Percentiles rank a stretch among this genome's conserved stretches.
Conservation (phyloP, 2,329 filamentous ascomycete genomes). For the Dactylonectria macrodidyma region DNA sequence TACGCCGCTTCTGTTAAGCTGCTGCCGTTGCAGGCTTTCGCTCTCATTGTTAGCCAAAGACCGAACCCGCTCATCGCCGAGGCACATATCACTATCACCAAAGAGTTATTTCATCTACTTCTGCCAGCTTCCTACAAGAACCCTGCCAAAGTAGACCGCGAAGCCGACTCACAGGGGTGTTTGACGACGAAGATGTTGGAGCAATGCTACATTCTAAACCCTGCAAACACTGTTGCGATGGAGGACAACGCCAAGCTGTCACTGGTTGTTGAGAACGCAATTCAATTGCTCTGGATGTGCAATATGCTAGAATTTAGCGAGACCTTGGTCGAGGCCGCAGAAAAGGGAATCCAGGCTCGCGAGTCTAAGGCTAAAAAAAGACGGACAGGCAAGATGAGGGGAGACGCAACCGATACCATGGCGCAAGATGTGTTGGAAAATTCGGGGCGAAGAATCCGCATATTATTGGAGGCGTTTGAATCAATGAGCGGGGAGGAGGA, state of each 20-base stretch:
- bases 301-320: slow-evolving; percentile 54
- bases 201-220: slow-evolving; percentile 75
- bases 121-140: slow-evolving; percentile 58
- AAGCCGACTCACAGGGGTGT: slow-evolving; percentile 54
- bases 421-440: slow-evolving; percentile 61
- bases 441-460: slow-evolving; percentile 60
- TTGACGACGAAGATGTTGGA: slow-evolving; percentile 64
- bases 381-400: slow-evolving; percentile 52
- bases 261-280: slow-evolving; percentile 75
- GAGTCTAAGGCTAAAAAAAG: slow-evolving; percentile 62
- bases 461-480: slow-evolving; percentile 56
- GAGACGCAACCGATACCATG: slow-evolving; percentile 55
- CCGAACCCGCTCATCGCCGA: slow-evolving; percentile 54
- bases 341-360: slow-evolving; percentile 64
- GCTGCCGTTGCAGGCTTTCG: slow-evolving; percentile 72
- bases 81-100: slow-evolving; percentile 62
- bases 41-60: slow-evolving; percentile 63
- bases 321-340: slow-evolving; percentile 57
- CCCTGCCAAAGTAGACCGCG: slow-evolving; percentile 57
- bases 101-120: slow-evolving; percentile 62
- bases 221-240: slow-evolving; percentile 72
- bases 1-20: slow-evolving; percentile 70
- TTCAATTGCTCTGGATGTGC: slow-evolving; percentile 66
- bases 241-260: slow-evolving; percentile 83
- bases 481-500: slow-evolving; percentile 37